These are phyloP conservation scores for Dovyalis caffra DNA, from an alignment of 345 rosid genomes.

Conservation along the genomic window DNA sequence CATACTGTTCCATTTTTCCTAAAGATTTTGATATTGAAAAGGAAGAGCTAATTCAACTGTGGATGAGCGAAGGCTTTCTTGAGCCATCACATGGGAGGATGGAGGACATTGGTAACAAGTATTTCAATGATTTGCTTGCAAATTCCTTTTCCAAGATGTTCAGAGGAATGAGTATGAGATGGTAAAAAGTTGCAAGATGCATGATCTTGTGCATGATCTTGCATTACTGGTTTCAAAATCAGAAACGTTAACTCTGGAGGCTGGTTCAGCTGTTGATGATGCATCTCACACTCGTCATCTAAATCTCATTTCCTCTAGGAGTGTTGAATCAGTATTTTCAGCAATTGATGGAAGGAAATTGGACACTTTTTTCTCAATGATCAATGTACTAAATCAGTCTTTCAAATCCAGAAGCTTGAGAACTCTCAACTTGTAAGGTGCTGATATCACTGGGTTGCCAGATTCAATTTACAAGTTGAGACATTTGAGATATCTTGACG, in stretches of 20 bases:
- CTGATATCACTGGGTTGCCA: too few species aligned
- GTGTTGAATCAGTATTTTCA: too few species aligned
- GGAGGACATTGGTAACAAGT: conserved; percentile 18
- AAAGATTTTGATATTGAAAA: background rate
- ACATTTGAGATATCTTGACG: too few species aligned
- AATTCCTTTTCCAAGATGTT: conserved; percentile 30
- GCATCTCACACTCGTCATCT: too few species aligned
- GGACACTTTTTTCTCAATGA: too few species aligned
- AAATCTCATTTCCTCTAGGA: too few species aligned
- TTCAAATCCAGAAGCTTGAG: too few species aligned
- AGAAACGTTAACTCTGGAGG: background rate
- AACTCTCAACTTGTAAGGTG: too few species aligned
- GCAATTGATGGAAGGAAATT: too few species aligned
- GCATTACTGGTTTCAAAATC: conserved; percentile 14
- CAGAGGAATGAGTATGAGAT: background rate
- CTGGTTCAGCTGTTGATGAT: background rate
- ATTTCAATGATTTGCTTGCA: conserved; percentile 18
- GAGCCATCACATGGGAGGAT: too few species aligned
- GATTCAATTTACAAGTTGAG: too few species aligned
- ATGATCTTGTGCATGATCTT: conserved; percentile 33
- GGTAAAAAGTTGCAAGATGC: conserved; percentile 9
- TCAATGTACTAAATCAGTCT: too few species aligned
- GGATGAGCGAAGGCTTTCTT: conserved; percentile 21
- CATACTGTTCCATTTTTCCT: conserved; percentile 14
- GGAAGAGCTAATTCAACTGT: background rate